A percentile compares a stretch with the other conserved stretches of the same genome.
Conservation (phyloP, 2,329 filamentous ascomycete genomes). For the Fusarium verticillioides region DNA sequence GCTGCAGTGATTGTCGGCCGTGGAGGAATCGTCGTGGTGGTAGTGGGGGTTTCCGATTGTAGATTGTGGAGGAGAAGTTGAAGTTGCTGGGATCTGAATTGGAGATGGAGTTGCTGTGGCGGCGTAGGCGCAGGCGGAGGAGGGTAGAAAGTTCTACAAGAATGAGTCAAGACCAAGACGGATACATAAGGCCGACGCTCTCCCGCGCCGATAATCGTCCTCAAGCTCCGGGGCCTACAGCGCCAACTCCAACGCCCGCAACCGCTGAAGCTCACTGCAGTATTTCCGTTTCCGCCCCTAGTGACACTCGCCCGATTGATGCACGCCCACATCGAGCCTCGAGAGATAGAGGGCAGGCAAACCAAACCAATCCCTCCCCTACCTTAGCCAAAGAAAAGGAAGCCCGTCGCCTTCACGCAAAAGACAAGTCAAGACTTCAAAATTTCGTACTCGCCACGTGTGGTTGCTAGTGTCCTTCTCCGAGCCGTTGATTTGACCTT, state of each 20-base stretch:
- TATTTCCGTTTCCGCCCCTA: constrained; percentile 43
- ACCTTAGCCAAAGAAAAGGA: neutral
- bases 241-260: constrained; percentile 35
- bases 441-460: constrained; percentile 28
- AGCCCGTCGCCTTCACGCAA: constrained; percentile 13
- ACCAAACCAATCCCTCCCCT: neutral
- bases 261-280: constrained; percentile 30
- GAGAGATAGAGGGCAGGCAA: constrained; percentile 2
- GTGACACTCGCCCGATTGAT: constrained; percentile 35
- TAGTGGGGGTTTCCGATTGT: constrained; percentile 28
- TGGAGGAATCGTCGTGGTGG: constrained; percentile 33
- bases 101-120: constrained; percentile 33
- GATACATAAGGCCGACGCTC: constrained; percentile 51
- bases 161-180: constrained; percentile 53
- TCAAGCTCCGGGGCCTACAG: constrained; percentile 32
- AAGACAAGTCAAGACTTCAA: constrained; percentile 10
- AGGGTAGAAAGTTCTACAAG: constrained; percentile 59
- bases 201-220: constrained; percentile 30
- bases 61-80: constrained; percentile 36
- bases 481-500: constrained; percentile 25
- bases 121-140: constrained; percentile 22
- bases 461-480: constrained; percentile 28
- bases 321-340: constrained; percentile 34
- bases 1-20: constrained; percentile 18
- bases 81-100: constrained; percentile 28